Percentiles rank a stretch among this genome's conserved stretches.
These are phyloP conservation scores for Parafenestella ontariensis DNA, from an alignment of 2,329 filamentous ascomycete genomes.

Conservation along the genomic window DNA sequence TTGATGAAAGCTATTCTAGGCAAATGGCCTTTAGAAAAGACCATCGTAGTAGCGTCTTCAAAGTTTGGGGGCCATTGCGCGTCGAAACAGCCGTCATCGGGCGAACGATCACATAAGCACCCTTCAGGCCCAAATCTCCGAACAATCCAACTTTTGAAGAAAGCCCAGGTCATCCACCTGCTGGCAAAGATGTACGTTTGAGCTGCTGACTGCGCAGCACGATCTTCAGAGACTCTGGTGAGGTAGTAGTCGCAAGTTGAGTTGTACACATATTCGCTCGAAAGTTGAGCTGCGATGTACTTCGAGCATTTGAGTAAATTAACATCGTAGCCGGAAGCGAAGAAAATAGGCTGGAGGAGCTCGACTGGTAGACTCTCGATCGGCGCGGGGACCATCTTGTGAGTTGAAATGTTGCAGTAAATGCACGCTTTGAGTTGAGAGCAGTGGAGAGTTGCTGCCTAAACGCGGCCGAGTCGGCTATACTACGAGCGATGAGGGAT, in stretches of 20 bases:
- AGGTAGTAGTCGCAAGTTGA: conserved; percentile 35
- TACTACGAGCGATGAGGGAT: neutral
- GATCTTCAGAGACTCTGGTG: conserved; percentile 12
- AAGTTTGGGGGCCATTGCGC: conserved; percentile 42
- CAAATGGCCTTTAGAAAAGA: conserved; percentile 38
- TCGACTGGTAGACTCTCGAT: conserved; percentile 59
- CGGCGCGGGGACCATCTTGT: conserved; percentile 23
- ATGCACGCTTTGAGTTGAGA: too few species aligned
- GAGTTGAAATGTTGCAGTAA: neutral
- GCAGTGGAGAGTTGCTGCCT: neutral
- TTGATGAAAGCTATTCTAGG: conserved; percentile 35
- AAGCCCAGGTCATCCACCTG: conserved; percentile 46
- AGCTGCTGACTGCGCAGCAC: conserved; percentile 17
- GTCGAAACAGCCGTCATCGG: conserved; percentile 34
- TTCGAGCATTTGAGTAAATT: conserved; percentile 51
- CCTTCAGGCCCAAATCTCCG: conserved; percentile 26
- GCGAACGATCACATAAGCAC: conserved; percentile 37
- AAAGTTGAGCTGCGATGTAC: conserved; percentile 45
- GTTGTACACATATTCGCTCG: conserved; percentile 32
- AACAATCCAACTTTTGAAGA: conserved; percentile 33
- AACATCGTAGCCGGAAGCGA: conserved; percentile 53
- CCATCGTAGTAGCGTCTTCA: conserved; percentile 35
- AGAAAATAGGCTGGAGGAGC: conserved; percentile 61
- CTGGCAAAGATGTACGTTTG: conserved; percentile 38
- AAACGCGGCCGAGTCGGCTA: neutral